Base-by-base conservation (phyloP, 208 protist genomes). In the Leishmania gerbilli region DNA sequence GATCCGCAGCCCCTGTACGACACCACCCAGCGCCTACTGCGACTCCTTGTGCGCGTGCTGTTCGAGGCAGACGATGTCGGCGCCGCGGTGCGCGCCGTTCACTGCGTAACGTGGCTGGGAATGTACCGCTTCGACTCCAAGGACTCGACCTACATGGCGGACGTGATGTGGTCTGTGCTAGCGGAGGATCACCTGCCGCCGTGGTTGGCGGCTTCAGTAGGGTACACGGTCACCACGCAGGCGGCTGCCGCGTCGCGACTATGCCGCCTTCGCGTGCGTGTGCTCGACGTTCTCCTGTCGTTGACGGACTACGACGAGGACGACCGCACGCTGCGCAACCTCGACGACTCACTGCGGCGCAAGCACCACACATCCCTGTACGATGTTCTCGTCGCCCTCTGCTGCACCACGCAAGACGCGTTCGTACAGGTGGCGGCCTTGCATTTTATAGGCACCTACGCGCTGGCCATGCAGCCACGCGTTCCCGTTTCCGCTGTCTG, bases 261-360 rank as follows among this genome's bases (percentile, higher is more conserved):
- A 5, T 79, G 47, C 37, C 90, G 85, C 0, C 58, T 92, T 31
- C 91, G 92, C 42, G 79, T 91, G 45, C 88, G 92, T 17, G 24
- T 95, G 53, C 84, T 97, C 17, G 92, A 97, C 69, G 84, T 97
- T n/a, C 64, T 97, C 31, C 88, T 97, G n/a, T 83, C 87, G 4
- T 84, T 76, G 62, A 95, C 87, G 45, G 94, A 97, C 80, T 94
- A 97, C 84, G 94, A 97, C 76, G 74, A 80, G 31, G 88, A 93
- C 5, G 84, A 76, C 3, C 87, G 84, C 6, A 97, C 94, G 42
- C 84, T 97, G 79, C 87, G 90, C 49, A 93, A 95, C 80, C 74
- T 96, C 5, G 94, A 97, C 71, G 89, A 93, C 60, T 77, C 71
- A 24, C 64, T 80, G 34, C 74, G 47, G 56, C 55, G 74, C 60